Percentiles rank a stretch among this genome's conserved stretches.
These are phyloP conservation scores for Umbelopsis isabellina DNA, from an alignment of 192 early-diverging fungal species.

Conservation along the genomic window DNA sequence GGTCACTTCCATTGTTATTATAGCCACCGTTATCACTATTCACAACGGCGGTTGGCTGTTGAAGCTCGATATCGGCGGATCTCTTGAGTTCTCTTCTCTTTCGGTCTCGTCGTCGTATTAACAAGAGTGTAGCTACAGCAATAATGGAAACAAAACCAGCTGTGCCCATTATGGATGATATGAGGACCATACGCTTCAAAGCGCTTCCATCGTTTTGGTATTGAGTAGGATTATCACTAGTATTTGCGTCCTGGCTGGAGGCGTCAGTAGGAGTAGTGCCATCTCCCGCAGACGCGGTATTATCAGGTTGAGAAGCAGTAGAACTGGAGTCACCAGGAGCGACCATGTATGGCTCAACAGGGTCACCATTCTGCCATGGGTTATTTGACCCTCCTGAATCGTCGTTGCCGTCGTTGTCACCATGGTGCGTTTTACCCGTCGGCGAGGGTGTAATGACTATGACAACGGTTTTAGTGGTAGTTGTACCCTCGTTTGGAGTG, in stretches of 20 bases:
- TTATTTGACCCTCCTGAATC: background rate
- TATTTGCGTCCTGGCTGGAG: background rate
- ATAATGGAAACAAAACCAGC: constrained; percentile 14
- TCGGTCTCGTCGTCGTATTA: background rate
- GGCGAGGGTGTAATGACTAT: background rate
- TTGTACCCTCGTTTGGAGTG: background rate
- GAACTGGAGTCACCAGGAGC: background rate
- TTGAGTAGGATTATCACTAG: background rate
- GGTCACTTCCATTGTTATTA: no score
- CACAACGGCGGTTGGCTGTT: no score
- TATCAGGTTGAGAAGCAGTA: background rate
- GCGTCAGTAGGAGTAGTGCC: background rate
- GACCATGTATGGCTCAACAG: constrained; percentile 8
- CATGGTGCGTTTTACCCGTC: background rate
- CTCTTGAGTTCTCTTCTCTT: background rate
- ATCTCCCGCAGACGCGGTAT: background rate
- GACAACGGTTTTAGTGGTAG: background rate
- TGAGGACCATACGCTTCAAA: background rate
- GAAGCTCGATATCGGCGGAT: background rate
- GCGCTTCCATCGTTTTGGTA: background rate
- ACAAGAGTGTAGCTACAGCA: background rate
- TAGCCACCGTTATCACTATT: no score
- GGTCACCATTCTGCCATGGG: constrained; percentile 16
- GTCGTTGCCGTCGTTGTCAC: background rate
- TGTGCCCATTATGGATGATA: background rate